Evolutionary conservation across 495 filamentous ascomycete genomes (phyloP), one percentile per base, ranked within the genome.

Genomic region (Ascobolus immersus): DNA sequence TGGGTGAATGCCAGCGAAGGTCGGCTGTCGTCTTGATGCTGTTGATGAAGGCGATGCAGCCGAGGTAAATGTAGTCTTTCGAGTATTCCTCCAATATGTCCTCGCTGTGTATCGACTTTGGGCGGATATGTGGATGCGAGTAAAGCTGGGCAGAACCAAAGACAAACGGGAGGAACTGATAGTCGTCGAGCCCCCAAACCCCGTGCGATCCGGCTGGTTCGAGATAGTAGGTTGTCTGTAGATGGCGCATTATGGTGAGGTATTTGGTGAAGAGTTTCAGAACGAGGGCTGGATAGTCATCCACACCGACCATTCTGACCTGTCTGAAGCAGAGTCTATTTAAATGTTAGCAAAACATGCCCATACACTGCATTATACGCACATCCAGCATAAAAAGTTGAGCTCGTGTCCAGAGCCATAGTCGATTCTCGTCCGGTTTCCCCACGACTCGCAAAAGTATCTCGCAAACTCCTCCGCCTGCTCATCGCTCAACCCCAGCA

Each of bases 151-250:
- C 71, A 23, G 84, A 74, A 18, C 86, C 89, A 44, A 94, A 81
- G 3, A 94, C 68, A 49, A 94, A 99, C 0, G 89, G 89, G 9
- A 92, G 58, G 57, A 94, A 99, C 41, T 90, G 84, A 61, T 94
- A 91, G 51, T 99, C 86, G 46, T 99, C 86, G 13, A 99, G 61
- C 4, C 86, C 86, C 86, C 86, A 96, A 19, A 96, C 86, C 11
- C 84, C 84, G 45, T 90, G 80, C 4, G 79, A 86, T 14, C 81
- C 84, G 0, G 86, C 86, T 4, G 86, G 86, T 45, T 96, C 86
- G 28, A 96, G 70, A 32, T 86, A 92, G 55, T 94, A 96, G 15
- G 74, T 77, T 32, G 65, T 69, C 48, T 94, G 90, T 4, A 94
- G 60, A 6, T 57, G 55, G 18, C 81, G 76, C 60, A 91, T 73